A percentile compares a stretch with the other conserved stretches of the same genome.
phyloP scores from a whole-genome alignment of 83 land plant genomes.

The Diphasiastrum complanatum region DNA sequence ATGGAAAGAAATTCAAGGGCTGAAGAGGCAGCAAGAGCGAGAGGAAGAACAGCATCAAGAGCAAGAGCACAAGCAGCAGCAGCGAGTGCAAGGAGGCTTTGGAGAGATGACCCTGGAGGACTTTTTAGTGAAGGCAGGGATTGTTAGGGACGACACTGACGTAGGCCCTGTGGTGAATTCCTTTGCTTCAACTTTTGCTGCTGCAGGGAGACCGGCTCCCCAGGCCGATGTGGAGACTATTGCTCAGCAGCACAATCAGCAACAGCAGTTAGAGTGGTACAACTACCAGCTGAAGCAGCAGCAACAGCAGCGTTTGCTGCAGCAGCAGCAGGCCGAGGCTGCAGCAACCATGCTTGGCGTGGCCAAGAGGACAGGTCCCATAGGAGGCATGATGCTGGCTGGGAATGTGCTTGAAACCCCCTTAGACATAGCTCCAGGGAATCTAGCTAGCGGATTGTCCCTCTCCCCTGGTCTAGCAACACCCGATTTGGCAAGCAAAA shows the following conservation, averaged over 20 bases:
- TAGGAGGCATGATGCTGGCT: background rate
- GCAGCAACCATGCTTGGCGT: conserved; percentile 34
- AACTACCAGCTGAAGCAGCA: too few relatives aligned
- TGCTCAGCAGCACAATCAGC: background rate
- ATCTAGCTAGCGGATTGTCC: background rate
- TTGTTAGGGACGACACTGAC: conserved; percentile 2
- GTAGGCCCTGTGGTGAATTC: background rate
- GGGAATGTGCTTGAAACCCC: background rate
- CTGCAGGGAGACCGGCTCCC: conserved; percentile 7
- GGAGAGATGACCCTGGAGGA: conserved; percentile 34
- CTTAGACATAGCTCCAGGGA: background rate
- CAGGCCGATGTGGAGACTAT: conserved; percentile 1
- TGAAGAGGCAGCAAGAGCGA: conserved; percentile 1
- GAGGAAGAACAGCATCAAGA: background rate
- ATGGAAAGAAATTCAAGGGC: conserved; percentile 10
- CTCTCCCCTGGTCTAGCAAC: background rate
- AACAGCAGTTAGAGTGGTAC: conserved; percentile 16
- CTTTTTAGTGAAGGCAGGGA: conserved; percentile 23
- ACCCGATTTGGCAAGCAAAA: background rate
- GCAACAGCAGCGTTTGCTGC: too few relatives aligned
- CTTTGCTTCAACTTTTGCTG: background rate
- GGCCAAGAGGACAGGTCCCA: conserved; percentile 25
- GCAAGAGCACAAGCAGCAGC: background rate
- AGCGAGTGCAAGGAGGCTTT: conserved; percentile 24
- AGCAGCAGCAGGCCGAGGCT: conserved; percentile 29